A percentile compares a stretch with the other conserved stretches of the same genome.
Evolutionary conservation across 2,329 filamentous ascomycete genomes (phyloP).

Genomic region (Cordyceps pruinosa): DNA sequence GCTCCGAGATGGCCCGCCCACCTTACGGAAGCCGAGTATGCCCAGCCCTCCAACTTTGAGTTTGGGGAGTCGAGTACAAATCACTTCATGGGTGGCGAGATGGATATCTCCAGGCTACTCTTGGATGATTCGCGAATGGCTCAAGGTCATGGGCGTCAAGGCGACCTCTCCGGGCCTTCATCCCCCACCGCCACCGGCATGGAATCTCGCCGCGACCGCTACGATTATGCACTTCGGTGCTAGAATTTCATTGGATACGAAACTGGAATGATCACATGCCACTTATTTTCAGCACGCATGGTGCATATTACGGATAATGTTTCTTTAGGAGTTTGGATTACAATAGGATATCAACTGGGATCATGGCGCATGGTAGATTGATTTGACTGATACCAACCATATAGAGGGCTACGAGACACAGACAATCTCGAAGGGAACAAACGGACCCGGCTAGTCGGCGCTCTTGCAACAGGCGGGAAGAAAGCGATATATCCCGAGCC

Average conservation of each 20-base stretch:
- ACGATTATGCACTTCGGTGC: conserved; percentile 16
- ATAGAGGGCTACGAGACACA: conserved; percentile 10
- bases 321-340: conserved; percentile 13
- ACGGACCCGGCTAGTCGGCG: conserved; percentile 8
- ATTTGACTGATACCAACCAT: conserved; percentile 11
- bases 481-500: background rate
- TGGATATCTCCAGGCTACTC: conserved; percentile 55
- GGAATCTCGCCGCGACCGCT: conserved; percentile 17
- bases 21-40: conserved; percentile 25
- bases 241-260: conserved; percentile 5
- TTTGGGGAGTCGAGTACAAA: conserved; percentile 35
- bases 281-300: conserved; percentile 3
- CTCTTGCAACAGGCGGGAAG: background rate
- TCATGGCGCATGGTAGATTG: conserved; percentile 10
- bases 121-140: conserved; percentile 43
- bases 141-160: conserved; percentile 21
- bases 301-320: conserved; percentile 1
- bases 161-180: conserved; percentile 22
- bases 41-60: conserved; percentile 31
- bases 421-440: conserved; percentile 10
- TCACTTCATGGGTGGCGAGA: conserved; percentile 44
- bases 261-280: background rate
- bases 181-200: conserved; percentile 17
- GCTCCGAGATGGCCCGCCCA: conserved; percentile 36
- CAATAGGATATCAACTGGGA: conserved; percentile 5